phyloP scores from a whole-genome alignment of 2,329 filamentous ascomycete genomes.

The Pyrenochaeta sp. region DNA sequence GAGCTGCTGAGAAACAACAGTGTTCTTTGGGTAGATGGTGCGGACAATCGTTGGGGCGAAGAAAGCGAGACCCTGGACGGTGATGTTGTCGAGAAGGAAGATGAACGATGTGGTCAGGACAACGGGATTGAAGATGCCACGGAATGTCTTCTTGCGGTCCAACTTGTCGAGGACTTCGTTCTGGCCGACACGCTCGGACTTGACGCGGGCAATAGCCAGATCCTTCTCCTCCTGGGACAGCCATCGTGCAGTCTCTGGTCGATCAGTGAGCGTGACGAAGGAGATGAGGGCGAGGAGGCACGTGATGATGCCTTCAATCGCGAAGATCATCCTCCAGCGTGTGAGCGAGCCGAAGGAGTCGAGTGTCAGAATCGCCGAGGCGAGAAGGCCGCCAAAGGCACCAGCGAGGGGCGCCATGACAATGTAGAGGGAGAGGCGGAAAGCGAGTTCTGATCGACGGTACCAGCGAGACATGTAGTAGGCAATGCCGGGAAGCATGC shows the following conservation, averaged over 20 bases:
- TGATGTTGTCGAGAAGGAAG: conserved; percentile 73
- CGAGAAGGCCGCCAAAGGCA: conserved; percentile 74
- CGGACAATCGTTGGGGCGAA: conserved; percentile 75
- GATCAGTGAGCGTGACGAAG: conserved; percentile 73
- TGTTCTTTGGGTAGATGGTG: conserved; percentile 69
- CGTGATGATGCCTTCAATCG: conserved; percentile 74
- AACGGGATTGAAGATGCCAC: conserved; percentile 71
- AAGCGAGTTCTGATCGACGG: conserved; percentile 71
- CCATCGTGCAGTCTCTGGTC: conserved; percentile 73
- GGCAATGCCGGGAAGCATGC: conserved; percentile 76
- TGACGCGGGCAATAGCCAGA: conserved; percentile 71
- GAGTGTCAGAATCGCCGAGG: conserved; percentile 68
- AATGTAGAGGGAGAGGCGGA: conserved; percentile 73
- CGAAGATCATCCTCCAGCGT: conserved; percentile 75
- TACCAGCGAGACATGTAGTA: conserved; percentile 80
- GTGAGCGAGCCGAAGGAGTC: conserved; percentile 64
- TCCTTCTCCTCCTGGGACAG: conserved; percentile 71
- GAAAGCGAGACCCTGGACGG: conserved; percentile 75
- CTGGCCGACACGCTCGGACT: conserved; percentile 71
- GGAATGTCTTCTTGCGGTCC: conserved; percentile 65
- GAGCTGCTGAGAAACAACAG: conserved; percentile 71
- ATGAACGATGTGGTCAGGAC: conserved; percentile 65
- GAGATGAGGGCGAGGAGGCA: conserved; percentile 65
- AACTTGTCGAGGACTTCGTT: conserved; percentile 71
- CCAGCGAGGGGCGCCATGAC: conserved; percentile 75